phyloP scores from a whole-genome alignment of 768 basidiomycete genomes.

The Mycena rosella region DNA sequence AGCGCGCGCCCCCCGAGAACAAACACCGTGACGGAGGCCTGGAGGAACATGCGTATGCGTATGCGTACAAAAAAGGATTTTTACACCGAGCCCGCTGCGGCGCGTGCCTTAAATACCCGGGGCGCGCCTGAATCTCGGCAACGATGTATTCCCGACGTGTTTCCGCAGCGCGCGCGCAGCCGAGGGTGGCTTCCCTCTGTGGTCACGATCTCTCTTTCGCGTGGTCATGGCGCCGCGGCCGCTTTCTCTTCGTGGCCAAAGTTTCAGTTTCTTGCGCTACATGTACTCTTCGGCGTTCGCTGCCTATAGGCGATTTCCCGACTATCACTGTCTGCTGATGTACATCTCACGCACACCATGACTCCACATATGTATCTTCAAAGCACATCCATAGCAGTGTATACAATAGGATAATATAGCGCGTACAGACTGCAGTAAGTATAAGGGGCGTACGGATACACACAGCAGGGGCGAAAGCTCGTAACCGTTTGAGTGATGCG shows the following conservation, averaged over 20 bases:
- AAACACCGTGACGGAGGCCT: conserved; percentile 11
- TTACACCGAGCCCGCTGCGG: not conserved
- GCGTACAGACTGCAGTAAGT: conserved; percentile 31
- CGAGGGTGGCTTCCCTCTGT: not conserved
- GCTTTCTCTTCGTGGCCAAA: conserved; percentile 13
- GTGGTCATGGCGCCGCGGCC: conserved; percentile 14
- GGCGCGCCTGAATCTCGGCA: conserved; percentile 35
- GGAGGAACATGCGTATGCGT: conserved; percentile 16
- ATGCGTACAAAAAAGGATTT: not conserved
- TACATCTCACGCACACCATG: not conserved
- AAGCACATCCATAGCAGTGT: conserved; percentile 28
- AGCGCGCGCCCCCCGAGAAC: conserved; percentile 1
- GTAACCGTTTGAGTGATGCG: not conserved
- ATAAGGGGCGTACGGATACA: conserved; percentile 25
- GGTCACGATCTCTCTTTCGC: conserved; percentile 12
- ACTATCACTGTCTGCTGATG: too few relatives aligned
- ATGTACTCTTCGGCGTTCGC: conserved; percentile 4
- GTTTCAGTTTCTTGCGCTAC: conserved; percentile 3
- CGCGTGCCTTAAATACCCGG: conserved; percentile 23
- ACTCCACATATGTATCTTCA: not conserved
- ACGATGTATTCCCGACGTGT: conserved; percentile 33
- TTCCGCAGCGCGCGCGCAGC: conserved; percentile 5
- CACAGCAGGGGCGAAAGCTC: conserved; percentile 20
- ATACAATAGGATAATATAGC: conserved; percentile 35
- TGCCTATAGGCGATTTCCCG: too few relatives aligned